phyloP scores from a whole-genome alignment of 495 filamentous ascomycete species.

The Podospora fimiseda region DNA sequence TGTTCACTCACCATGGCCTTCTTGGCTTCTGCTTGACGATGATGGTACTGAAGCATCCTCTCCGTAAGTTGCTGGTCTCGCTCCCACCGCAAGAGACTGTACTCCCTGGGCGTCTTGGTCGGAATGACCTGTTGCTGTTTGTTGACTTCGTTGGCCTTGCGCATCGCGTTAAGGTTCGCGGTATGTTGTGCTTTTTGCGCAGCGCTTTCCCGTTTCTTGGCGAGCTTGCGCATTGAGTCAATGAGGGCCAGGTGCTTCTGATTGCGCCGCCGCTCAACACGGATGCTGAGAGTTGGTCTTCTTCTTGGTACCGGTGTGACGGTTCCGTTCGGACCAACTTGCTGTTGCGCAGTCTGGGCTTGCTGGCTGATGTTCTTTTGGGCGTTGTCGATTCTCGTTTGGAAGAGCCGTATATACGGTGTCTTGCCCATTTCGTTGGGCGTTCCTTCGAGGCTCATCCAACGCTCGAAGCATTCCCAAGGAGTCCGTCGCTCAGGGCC shows the following conservation, averaged over 20 bases:
- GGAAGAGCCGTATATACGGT: conserved; percentile 84
- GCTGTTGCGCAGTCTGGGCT: conserved; percentile 49
- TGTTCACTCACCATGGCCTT: conserved; percentile 53
- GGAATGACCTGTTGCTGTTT: conserved; percentile 50
- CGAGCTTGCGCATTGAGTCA: conserved; percentile 90
- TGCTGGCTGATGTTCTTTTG: conserved; percentile 57
- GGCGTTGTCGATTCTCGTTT: conserved; percentile 71
- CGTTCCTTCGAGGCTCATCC: conserved; percentile 82
- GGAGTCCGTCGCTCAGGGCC: conserved; percentile 86
- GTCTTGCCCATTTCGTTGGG: conserved; percentile 89
- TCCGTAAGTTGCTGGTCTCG: conserved; percentile 72
- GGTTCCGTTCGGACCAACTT: conserved; percentile 50
- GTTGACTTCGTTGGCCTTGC: conserved; percentile 63
- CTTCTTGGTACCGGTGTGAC: conserved; percentile 51
- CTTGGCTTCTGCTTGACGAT: conserved; percentile 50
- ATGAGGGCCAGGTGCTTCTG: conserved; percentile 80
- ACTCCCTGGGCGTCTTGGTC: conserved; percentile 71
- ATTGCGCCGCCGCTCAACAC: conserved; percentile 79
- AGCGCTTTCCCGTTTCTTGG: conserved; percentile 83
- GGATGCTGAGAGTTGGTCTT: conserved; percentile 61
- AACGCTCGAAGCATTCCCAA: conserved; percentile 98
- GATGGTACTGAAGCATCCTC: conserved; percentile 60
- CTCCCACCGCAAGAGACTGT: conserved; percentile 81
- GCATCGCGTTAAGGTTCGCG: conserved; percentile 59
- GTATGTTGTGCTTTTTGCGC: conserved; percentile 81